phyloP scores from a whole-genome alignment of 116 monocot species.

The Papilionanthe hybrid region DNA sequence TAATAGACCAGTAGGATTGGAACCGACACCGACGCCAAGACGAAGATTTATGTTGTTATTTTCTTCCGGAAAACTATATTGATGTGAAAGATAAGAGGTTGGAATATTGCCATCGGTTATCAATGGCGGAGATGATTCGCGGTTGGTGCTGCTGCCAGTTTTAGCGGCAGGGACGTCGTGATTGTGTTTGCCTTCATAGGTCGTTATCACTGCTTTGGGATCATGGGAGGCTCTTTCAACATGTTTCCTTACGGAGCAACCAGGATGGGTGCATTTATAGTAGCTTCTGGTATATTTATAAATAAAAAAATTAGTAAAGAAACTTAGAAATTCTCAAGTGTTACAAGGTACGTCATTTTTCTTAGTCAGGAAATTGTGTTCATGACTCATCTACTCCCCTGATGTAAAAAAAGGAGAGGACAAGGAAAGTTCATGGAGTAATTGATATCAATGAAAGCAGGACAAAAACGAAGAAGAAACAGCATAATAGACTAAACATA shows the following conservation, averaged over 20 bases:
- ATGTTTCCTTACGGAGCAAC: conserved; percentile 91
- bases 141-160: conserved; percentile 43
- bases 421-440: neutral
- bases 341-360: neutral
- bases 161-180: conserved; percentile 89
- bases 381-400: neutral
- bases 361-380: neutral
- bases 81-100: conserved; percentile 24
- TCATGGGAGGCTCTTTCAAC: conserved; percentile 96
- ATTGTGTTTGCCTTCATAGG: conserved; percentile 97
- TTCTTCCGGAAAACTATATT: conserved; percentile 35
- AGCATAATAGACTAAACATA: neutral
- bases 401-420: neutral
- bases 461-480: too few species aligned
- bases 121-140: conserved; percentile 18
- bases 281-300: conserved; percentile 51
- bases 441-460: neutral
- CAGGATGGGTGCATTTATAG: conserved; percentile 85
- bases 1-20: conserved; percentile 19
- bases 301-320: neutral
- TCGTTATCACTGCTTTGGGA: conserved; percentile 96
- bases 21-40: conserved; percentile 55
- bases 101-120: conserved; percentile 15
- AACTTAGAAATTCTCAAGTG: neutral
- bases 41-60: conserved; percentile 55